Base-by-base conservation (phyloP, 2,329 filamentous ascomycete species). In the Talaromyces sp. region DNA sequence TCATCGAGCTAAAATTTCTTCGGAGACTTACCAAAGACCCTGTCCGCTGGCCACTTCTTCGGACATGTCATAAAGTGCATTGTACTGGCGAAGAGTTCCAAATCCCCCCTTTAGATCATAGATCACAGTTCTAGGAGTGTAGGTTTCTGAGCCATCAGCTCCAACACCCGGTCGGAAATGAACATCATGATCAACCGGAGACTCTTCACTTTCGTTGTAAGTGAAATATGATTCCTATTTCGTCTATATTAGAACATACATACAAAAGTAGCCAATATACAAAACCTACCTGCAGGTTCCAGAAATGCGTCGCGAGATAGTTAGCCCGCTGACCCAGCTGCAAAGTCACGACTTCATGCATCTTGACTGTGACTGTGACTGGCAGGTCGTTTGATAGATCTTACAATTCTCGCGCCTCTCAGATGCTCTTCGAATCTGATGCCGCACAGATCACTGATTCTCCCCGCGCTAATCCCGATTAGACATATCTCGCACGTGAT, bases 21-120 rank as follows among this genome's bases (percentile, higher is more conserved):
- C n/a, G 16, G 19, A 13, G 30, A 30, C 70, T 63, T 68, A 78
- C 77, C 80, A 83, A 55, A 77, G 65, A 8, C 75, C 72, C 52
- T 73, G 72, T 14, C 65, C 68, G 58, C 68, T 48, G 60, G 52
- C 35, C 58, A 65, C 47, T 67, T 68, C 54, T 69, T 73, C 55
- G 75, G 73, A 60, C 30, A 81, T 66, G 54, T 92, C 88, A 66
- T 97, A 97, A 2, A 99, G 79, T 2, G 91, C 87, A 72, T 96
- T 97, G 60, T 92, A 87, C 75, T 92, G 91, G 63, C 86, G 84
- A 63, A 99, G 76, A 6, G 91, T 89, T 5, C 94, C 94, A 74
- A 97, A 97, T 0, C 89, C 90, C 27, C 91, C 90, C 71, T 97
- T 97, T 30, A 97, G 80, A 68, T 99, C 94, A 71, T 99, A 99